Evolutionary conservation across 768 basidiomycete species (phyloP).

Genomic region (Coprinopsis sp.): DNA sequence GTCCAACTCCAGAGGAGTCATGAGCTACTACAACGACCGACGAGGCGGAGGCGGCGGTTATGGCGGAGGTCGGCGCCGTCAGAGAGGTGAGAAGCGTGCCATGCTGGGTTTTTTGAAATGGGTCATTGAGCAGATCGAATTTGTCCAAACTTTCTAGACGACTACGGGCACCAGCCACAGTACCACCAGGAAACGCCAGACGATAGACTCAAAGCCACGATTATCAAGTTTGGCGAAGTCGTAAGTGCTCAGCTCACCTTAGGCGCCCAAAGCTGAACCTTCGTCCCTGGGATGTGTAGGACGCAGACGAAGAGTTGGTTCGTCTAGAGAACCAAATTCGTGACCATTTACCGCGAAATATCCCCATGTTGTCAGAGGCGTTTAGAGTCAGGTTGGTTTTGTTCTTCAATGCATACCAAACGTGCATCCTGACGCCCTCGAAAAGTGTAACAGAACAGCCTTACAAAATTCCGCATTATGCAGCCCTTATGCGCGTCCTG

Average conservation of each 20-base stretch:
- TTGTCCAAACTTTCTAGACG: conserved; percentile 40
- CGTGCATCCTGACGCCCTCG: too few relatives aligned
- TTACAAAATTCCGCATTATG: conserved; percentile 89
- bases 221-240: conserved; percentile 78
- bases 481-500: conserved; percentile 69
- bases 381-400: conserved; percentile 69
- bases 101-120: conserved; percentile 7
- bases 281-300: conserved; percentile 36
- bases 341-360: conserved; percentile 50
- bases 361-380: conserved; percentile 67
- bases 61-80: conserved; percentile 38
- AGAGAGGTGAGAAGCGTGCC: conserved; percentile 46
- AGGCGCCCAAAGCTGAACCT: conserved; percentile 5
- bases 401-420: too few relatives aligned
- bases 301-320: conserved; percentile 64
- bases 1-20: too few relatives aligned
- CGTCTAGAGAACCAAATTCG: conserved; percentile 62
- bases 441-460: conserved; percentile 92
- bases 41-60: conserved; percentile 46
- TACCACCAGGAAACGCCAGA: conserved; percentile 67
- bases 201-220: conserved; percentile 59
- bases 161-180: conserved; percentile 63
- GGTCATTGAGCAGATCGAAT: conserved; percentile 14
- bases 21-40: conserved; percentile 66
- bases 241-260: conserved; percentile 37